phyloP scores from a whole-genome alignment of 306 rosid genomes.

The Cicer arietinum region DNA sequence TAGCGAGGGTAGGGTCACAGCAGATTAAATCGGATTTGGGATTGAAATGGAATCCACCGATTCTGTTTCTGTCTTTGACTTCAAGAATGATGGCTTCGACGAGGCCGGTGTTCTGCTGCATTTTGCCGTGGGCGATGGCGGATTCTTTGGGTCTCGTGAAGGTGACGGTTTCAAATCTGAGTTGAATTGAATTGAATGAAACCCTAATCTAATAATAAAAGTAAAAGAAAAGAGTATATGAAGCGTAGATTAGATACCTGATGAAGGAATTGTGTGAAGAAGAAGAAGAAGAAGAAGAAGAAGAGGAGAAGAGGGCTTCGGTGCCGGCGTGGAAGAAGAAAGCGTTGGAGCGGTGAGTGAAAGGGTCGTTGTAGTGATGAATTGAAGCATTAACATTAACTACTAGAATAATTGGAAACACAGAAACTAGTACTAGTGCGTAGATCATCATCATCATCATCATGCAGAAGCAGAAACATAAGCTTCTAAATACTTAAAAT shows the following conservation, averaged over 20 bases:
- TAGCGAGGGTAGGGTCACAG: constrained; percentile 59
- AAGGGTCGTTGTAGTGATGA: constrained; percentile 73
- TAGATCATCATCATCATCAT: no score
- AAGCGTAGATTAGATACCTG: constrained; percentile 46
- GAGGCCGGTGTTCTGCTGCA: constrained; percentile 82
- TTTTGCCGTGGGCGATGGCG: constrained; percentile 50
- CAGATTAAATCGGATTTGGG: constrained; percentile 67
- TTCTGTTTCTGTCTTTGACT: constrained; percentile 71
- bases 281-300: constrained; percentile 35
- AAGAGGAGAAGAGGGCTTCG: constrained; percentile 77
- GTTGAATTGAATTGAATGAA: not conserved
- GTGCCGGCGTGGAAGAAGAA: constrained; percentile 98
- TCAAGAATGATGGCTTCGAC: constrained; percentile 84
- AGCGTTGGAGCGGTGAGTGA: constrained; percentile 76
- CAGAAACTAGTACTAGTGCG: not conserved
- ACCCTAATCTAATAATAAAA: not conserved
- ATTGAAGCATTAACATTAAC: constrained; percentile 59
- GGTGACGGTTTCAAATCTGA: constrained; percentile 71
- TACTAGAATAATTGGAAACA: not conserved
- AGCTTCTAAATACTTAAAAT: no score
- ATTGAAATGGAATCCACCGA: constrained; percentile 72
- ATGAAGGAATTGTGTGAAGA: constrained; percentile 59
- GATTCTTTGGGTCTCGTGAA: constrained; percentile 73
- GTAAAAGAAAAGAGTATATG: no score
- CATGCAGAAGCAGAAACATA: no score